Conservation (phyloP, 2,329 filamentous ascomycete species). For the Pleurostoma richardsiae region DNA sequence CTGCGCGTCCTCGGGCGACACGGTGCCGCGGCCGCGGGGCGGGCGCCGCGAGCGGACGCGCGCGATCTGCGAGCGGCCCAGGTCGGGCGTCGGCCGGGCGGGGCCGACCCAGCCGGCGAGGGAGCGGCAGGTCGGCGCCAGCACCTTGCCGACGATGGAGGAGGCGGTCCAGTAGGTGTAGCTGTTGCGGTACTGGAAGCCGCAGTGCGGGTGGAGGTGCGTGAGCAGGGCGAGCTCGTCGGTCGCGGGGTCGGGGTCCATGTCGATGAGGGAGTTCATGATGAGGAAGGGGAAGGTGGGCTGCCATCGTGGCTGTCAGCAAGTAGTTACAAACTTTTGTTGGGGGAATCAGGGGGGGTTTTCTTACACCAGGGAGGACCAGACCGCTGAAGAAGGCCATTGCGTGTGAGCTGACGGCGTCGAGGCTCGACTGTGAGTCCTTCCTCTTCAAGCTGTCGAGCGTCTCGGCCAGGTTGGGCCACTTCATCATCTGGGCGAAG, state of each 20-base stretch:
- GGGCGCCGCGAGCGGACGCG: slow-evolving; percentile 58
- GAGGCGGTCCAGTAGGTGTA: slow-evolving; percentile 73
- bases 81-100: slow-evolving; percentile 61
- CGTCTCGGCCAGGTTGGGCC: slow-evolving; percentile 66
- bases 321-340: not conserved
- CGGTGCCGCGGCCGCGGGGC: slow-evolving; percentile 43
- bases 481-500: slow-evolving; percentile 70
- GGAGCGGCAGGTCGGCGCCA: slow-evolving; percentile 66
- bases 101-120: slow-evolving; percentile 73
- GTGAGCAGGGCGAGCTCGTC: slow-evolving; percentile 62
- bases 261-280: slow-evolving; percentile 74
- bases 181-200: slow-evolving; percentile 69
- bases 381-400: slow-evolving; percentile 76
- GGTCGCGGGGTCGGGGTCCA: slow-evolving; percentile 63
- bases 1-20: slow-evolving; percentile 48
- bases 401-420: slow-evolving; percentile 62
- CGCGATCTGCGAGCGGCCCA: slow-evolving; percentile 65
- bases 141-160: slow-evolving; percentile 70
- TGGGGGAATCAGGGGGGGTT: not conserved
- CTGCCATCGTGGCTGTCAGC: slow-evolving; percentile 18
- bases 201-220: slow-evolving; percentile 62
- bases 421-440: slow-evolving; percentile 51
- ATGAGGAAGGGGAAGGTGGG: slow-evolving; percentile 66
- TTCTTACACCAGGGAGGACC: slow-evolving; percentile 61
- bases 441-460: slow-evolving; percentile 57